These are phyloP conservation scores for Talaromyces stipitatus DNA, from an alignment of 495 filamentous ascomycete species.

Conservation along the genomic window DNA sequence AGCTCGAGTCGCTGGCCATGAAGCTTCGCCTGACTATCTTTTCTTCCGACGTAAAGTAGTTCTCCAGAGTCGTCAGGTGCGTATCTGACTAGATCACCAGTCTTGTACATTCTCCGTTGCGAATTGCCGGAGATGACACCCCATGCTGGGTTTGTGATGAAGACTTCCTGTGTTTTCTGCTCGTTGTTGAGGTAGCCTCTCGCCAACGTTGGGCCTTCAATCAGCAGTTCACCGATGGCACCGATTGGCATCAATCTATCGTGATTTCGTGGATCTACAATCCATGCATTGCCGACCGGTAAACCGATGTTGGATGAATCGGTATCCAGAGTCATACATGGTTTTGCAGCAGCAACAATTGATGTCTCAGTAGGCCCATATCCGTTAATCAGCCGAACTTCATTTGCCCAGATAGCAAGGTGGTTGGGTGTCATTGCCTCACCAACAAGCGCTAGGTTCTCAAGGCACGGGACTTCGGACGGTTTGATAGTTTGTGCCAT, in stretches of 20 bases:
- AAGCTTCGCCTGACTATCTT: conserved; percentile 48
- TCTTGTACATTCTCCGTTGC: conserved; percentile 41
- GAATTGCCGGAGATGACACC: conserved; percentile 13
- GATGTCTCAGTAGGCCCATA: conserved; percentile 37
- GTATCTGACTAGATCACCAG: conserved; percentile 49
- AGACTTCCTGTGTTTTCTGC: conserved; percentile 32
- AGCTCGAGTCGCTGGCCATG: conserved; percentile 34
- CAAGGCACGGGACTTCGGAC: conserved; percentile 21
- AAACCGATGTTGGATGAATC: conserved; percentile 13
- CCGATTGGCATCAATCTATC: conserved; percentile 42
- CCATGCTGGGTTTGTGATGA: conserved; percentile 42
- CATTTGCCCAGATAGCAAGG: conserved; percentile 35
- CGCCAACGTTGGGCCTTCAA: conserved; percentile 45
- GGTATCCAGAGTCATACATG: conserved; percentile 3
- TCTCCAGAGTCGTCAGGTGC: conserved; percentile 29
- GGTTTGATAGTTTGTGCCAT: conserved; percentile 29
- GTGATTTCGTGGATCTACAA: conserved; percentile 42
- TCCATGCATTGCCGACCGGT: conserved; percentile 28
- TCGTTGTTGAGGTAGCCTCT: conserved; percentile 40
- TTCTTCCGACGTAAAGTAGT: conserved; percentile 44
- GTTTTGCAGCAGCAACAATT: conserved; percentile 20
- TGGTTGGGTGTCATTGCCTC: conserved; percentile 35
- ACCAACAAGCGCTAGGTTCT: conserved; percentile 28
- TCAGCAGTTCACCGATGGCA: conserved; percentile 43
- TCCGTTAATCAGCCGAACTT: conserved; percentile 29